Evolutionary conservation across 139 green algal genomes (phyloP), one percentile per base, ranked within the genome.

Genomic region (Gonium pectorale): DNA sequence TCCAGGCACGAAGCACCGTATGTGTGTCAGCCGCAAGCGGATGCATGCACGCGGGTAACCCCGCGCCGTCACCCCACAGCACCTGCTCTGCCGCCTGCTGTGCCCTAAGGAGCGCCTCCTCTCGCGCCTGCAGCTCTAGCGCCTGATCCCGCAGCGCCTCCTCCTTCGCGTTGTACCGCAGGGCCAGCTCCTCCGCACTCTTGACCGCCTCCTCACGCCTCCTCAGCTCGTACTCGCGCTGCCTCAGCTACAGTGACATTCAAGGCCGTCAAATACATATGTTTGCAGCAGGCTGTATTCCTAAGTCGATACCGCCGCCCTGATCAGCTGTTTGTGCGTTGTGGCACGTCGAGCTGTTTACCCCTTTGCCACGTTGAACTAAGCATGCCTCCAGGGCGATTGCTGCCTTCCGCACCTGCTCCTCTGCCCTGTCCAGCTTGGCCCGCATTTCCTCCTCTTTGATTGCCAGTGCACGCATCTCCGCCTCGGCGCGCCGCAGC

Each of bases 181-280:
- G 27, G 0, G 64, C 64, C 64, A 85, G 70, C 60, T 85, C 64
- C 79, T 85, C 79, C 6, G 64, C 64, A 11, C 29, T 54, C 40
- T 6, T 33, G 9, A 85, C 79, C 46, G 64, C 49, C 63, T n/a
- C 31, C 51, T 85, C 79, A 8, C 79, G 79, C 64, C 67, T 35
- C 5, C 33, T 5, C 49, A 85, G 21, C 64, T 85, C 79, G 44
- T 78, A 85, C 26, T 73, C 64, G 27, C 79, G 79, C 64, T 85
- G 79, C 0, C 64, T 17, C 26, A 85, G 49, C 79, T 85, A 64
- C 63, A 35, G 26, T n/a, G 2, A 27, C 1, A 5, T n/a, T 2
- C 26, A 3, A n/a, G n/a, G n/a, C n/a, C n/a, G n/a, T n/a, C 31
- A 4, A 69, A 44, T 21, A 43, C 13, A n/a, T 22, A 41, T 68